Percentiles rank a stretch among this genome's conserved stretches.
Conservation (phyloP, 2,329 filamentous ascomycete species). For the Penicillium sp. region DNA sequence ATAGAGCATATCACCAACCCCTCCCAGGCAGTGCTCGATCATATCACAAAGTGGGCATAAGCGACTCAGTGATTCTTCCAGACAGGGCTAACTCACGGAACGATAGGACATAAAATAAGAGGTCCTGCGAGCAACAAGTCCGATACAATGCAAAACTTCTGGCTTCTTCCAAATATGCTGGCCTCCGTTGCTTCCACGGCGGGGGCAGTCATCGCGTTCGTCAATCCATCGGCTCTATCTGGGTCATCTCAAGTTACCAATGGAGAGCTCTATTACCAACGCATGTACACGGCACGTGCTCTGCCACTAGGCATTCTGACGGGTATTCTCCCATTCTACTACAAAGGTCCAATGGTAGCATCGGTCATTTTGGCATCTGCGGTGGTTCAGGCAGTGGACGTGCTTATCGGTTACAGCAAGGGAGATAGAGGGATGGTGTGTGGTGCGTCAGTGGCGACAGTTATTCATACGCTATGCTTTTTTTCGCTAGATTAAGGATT, state of each 20-base stretch:
- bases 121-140: too few relatives aligned
- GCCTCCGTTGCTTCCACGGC: not conserved
- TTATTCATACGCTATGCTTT: constrained; percentile 1
- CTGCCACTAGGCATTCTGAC: not conserved
- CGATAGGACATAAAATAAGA: too few relatives aligned
- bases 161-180: not conserved
- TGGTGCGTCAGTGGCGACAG: constrained; percentile 5
- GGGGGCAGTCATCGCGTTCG: not conserved
- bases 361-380: not conserved
- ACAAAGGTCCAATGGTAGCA: not conserved
- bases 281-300: constrained; percentile 7
- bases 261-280: constrained; percentile 6
- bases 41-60: too few relatives aligned
- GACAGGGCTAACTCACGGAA: too few relatives aligned
- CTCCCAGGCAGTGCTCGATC: too few relatives aligned
- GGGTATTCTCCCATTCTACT: constrained; percentile 1
- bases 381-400: not conserved
- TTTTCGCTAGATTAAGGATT: not conserved
- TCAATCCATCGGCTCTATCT: constrained; percentile 1
- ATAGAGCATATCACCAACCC: not conserved
- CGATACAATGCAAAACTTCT: not conserved
- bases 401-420: not conserved
- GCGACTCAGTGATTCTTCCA: too few relatives aligned
- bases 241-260: constrained; percentile 1
- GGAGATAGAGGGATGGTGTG: constrained; percentile 1